These are phyloP conservation scores for Alternaria solani DNA, from an alignment of 2,329 filamentous ascomycete genomes.

Conservation along the genomic window DNA sequence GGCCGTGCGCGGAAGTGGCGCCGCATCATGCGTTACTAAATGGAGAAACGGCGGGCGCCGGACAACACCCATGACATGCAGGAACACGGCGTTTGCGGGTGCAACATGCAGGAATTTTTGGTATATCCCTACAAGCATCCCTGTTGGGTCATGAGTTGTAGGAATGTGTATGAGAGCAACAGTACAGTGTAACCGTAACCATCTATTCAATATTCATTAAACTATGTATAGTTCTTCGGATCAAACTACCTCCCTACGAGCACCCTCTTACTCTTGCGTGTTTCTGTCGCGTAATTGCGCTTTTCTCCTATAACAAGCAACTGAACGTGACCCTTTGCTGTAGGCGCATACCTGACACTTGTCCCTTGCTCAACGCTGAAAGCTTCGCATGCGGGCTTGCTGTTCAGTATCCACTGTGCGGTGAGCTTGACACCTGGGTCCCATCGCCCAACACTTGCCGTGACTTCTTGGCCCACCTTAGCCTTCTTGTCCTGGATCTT, in stretches of 20 bases:
- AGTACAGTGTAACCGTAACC: background rate
- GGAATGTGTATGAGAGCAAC: background rate
- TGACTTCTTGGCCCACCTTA: conserved; percentile 9
- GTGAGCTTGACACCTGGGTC: conserved; percentile 48
- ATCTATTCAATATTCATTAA: background rate
- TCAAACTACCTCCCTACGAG: background rate
- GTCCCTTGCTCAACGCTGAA: conserved; percentile 38
- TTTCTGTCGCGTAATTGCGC: conserved; percentile 33
- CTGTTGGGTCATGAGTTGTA: background rate
- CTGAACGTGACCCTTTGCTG: conserved; percentile 20
- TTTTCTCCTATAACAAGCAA: conserved; percentile 31
- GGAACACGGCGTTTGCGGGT: background rate
- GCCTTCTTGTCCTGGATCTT: conserved; percentile 19
- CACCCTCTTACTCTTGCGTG: conserved; percentile 28
- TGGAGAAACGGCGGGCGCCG: background rate
- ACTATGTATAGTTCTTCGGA: background rate
- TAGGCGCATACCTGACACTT: conserved; percentile 22
- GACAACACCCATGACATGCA: background rate
- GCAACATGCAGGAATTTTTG: background rate
- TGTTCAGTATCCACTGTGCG: conserved; percentile 46
- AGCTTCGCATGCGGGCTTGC: conserved; percentile 26
- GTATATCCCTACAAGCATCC: background rate
- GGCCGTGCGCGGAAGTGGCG: conserved; percentile 3
- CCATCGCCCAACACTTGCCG: conserved; percentile 45
- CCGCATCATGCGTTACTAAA: background rate